These are phyloP conservation scores for Aspergillus caelatus DNA, from an alignment of 2,329 filamentous ascomycete species.

Conservation along the genomic window DNA sequence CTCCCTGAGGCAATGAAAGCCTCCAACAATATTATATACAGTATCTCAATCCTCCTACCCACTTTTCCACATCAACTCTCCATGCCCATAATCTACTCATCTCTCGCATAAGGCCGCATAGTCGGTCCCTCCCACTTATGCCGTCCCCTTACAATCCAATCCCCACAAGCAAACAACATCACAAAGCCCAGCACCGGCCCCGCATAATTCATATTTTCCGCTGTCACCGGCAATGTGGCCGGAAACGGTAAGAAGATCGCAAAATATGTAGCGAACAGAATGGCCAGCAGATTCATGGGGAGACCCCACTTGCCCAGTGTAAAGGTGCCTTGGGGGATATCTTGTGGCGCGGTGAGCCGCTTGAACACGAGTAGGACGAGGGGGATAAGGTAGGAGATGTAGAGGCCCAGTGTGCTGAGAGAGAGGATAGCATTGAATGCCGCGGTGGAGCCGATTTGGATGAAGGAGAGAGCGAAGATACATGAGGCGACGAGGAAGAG, in stretches of 20 bases:
- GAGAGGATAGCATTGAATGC: slow-evolving; percentile 58
- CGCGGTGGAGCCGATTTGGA: slow-evolving; percentile 52
- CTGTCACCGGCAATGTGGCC: slow-evolving; percentile 31
- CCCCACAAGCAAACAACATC: slow-evolving; percentile 25
- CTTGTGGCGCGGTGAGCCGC: slow-evolving; percentile 20
- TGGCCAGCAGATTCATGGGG: slow-evolving; percentile 29
- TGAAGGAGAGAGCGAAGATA: slow-evolving; percentile 39
- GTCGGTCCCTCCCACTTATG: slow-evolving; percentile 28
- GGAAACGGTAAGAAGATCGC: slow-evolving; percentile 37
- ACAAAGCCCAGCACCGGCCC: slow-evolving; percentile 28
- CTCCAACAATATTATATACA: too few species aligned
- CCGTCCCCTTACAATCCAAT: slow-evolving; percentile 29
- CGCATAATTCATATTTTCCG: slow-evolving; percentile 39
- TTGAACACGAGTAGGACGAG: slow-evolving; percentile 36
- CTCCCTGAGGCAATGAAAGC: too few species aligned
- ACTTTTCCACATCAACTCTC: too few species aligned
- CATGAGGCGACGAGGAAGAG: slow-evolving; percentile 29
- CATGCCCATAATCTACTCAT: too few species aligned
- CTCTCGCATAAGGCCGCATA: slow-evolving; percentile 2
- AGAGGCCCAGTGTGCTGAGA: slow-evolving; percentile 50
- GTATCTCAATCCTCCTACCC: too few species aligned
- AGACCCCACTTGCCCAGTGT: slow-evolving; percentile 32
- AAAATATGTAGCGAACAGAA: slow-evolving; percentile 34
- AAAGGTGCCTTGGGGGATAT: slow-evolving; percentile 29
- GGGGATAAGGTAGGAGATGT: slow-evolving; percentile 53